Base-by-base conservation (phyloP, 1,284 basidiomycete genomes). In the Papiliotrema fonsecae region DNA sequence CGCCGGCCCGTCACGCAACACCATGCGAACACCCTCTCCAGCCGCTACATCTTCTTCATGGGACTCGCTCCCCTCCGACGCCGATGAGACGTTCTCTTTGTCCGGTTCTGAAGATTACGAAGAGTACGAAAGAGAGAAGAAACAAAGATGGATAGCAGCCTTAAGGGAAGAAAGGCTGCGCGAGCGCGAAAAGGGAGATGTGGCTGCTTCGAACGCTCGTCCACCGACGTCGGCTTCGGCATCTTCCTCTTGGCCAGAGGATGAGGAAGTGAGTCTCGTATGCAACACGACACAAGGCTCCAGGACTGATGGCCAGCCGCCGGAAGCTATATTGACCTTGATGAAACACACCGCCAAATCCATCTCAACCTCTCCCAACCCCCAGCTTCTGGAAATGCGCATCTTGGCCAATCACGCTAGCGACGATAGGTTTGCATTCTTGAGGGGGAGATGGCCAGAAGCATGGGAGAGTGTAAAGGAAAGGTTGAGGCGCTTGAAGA, bases 341-440 rank as follows among this genome's bases (percentile, higher is more conserved):
- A 90, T 93, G 82, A 72, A 75, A 9, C 81, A 85, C 52, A 91
- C 89, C 0, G 87, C 87, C 0, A 60, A 64, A 6, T 83, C 87
- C 54, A 66, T 92, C 14, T 64, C 78, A 11, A 72, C 78, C 4
- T 86, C 88, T 0, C 81, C 82, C 3, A 88, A 91, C 60, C 78
- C 86, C 5, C 80, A 82, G 0, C 81, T 87, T 53, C 77, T 92
- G 14, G 87, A 90, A 69, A 83, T 88, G 78, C 81, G 87, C n/a
- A 91, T 93, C 52, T 75, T 92, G 4, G 83, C 88, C 5, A 88
- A 92, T 58, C 82, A 92, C 60, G 83, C 86, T 0, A 74, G 50
- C 65, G 55, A 88, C 83, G 65, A 76, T 62, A 59, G 81, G 1
- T 91, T 93, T 62, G 81, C 83, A 0, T 93, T 92, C 66, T 70